These are phyloP conservation scores for Scortechinia acanthostroma DNA, from an alignment of 2,329 filamentous ascomycete species.

Conservation along the genomic window DNA sequence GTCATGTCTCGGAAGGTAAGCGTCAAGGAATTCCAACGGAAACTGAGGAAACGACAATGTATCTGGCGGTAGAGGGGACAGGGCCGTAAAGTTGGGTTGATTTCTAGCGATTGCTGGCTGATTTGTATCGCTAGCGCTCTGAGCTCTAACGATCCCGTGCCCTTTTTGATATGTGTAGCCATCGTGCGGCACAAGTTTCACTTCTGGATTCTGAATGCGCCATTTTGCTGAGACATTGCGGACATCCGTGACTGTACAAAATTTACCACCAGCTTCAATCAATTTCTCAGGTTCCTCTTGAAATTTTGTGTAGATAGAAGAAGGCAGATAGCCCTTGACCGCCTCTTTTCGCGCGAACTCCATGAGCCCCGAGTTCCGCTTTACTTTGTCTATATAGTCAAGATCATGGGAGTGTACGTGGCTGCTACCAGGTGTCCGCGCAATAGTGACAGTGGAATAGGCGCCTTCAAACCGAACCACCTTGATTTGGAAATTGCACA, in stretches of 20 bases:
- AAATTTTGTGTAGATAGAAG: conserved; percentile 36
- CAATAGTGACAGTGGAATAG: conserved; percentile 29
- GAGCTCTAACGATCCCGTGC: conserved; percentile 22
- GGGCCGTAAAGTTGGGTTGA: neutral
- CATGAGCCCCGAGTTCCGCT: conserved; percentile 36
- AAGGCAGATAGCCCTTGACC: conserved; percentile 33
- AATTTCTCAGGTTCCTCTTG: conserved; percentile 32
- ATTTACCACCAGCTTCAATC: conserved; percentile 30
- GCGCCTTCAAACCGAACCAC: conserved; percentile 31
- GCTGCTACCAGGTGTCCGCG: conserved; percentile 27
- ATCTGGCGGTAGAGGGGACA: conserved; percentile 16
- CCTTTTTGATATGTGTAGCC: conserved; percentile 33
- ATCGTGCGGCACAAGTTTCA: conserved; percentile 29
- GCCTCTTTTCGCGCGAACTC: conserved; percentile 32
- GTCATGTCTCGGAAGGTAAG: conserved; percentile 34
- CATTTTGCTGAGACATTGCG: conserved; percentile 36
- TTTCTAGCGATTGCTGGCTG: neutral
- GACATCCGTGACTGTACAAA: conserved; percentile 34
- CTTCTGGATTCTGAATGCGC: conserved; percentile 31
- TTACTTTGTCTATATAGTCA: conserved; percentile 34
- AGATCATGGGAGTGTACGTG: conserved; percentile 31
- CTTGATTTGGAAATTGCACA: conserved; percentile 36
- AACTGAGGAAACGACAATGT: conserved; percentile 32
- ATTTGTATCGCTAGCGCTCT: neutral
- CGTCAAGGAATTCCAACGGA: conserved; percentile 33